Evolutionary conservation across 1,139 yeast genomes (phyloP), one percentile per base, ranked within the genome.

Genomic region (Kurtzmaniella quercitrusa): DNA sequence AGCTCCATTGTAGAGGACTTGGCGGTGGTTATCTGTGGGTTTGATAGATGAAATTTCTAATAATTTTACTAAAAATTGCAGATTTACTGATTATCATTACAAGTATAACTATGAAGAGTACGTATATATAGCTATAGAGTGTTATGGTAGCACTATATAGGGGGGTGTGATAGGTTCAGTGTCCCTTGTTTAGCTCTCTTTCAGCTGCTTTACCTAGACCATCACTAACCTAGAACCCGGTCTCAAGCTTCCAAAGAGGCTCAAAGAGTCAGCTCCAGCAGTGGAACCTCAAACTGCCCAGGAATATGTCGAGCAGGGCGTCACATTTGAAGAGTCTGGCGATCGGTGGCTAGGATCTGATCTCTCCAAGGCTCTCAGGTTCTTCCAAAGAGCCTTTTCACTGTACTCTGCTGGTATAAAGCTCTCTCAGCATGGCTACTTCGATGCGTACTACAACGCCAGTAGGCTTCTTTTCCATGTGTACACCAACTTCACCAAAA

Each of bases 271-370:
- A 10, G 11, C 33, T n/a, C 19, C 42, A 12, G 12, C 21, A 8
- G 11, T 16, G 3, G 52, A 50, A 11, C 75, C 74, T 2, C 50
- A 58, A 9, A 68, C 75, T 0, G 64, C 68, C 1, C 78, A 73
- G 21, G 81, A 74, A n/a, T 67, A 51, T 34, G 60, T 75, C n/a
- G 77, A 73, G 37, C 62, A 63, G 44, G 83, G 77, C 0, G 63
- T 77, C 1, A 58, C 59, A 10, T 76, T 73, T 41, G 84, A 79
- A 52, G 82, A 77, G 48, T 72, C 75, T 10, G 84, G 82, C 0
- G 84, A 79, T 51, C 58, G 83, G 44, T 79, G 83, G 83, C 57
- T 74, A 16, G 71, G 78, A 0, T 75, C 82, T 0, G 83, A 79
- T 51, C 55, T 78, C 27, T 59, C 80, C 4, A 79, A 79, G 51